phyloP scores from a whole-genome alignment of 2,329 filamentous ascomycete species.

The Sporothrix phasma region DNA sequence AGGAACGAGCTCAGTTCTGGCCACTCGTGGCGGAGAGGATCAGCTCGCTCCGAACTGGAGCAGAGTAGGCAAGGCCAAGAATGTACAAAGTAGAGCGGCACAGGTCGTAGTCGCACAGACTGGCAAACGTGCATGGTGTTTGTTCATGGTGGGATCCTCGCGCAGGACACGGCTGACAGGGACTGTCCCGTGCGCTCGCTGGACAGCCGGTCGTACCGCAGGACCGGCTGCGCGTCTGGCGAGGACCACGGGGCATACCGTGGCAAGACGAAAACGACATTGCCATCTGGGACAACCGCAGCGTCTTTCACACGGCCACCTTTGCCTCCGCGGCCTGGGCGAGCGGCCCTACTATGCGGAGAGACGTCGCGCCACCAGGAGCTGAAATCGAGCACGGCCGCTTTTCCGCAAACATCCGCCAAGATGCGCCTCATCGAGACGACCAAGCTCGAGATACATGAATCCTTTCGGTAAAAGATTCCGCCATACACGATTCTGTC shows the following conservation, averaged over 20 bases:
- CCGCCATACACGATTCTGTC: constrained; percentile 20
- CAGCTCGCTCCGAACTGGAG: constrained; percentile 39
- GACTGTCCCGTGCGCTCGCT: constrained; percentile 46
- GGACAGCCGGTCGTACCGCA: constrained; percentile 48
- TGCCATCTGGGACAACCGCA: constrained; percentile 50
- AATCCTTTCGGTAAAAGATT: constrained; percentile 12
- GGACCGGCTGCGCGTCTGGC: constrained; percentile 45
- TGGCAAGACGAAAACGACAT: constrained; percentile 37
- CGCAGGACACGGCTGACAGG: constrained; percentile 49
- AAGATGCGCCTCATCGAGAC: constrained; percentile 20
- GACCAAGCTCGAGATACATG: constrained; percentile 14
- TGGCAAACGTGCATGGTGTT: constrained; percentile 52
- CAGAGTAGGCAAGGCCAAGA: constrained; percentile 30
- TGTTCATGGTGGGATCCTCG: constrained; percentile 50
- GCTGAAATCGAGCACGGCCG: constrained; percentile 3
- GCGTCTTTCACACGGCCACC: constrained; percentile 47
- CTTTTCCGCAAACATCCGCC: neutral
- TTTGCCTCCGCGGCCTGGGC: constrained; percentile 45
- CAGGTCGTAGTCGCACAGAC: constrained; percentile 30
- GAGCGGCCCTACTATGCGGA: constrained; percentile 44
- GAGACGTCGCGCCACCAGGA: constrained; percentile 33
- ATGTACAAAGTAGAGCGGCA: constrained; percentile 42
- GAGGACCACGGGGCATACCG: constrained; percentile 43
- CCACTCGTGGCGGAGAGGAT: constrained; percentile 38
- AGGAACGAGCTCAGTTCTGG: constrained; percentile 52